Evolutionary conservation across 306 rosid species (phyloP), one percentile per base, ranked within the genome.

Genomic region (Prunus kanzakura): DNA sequence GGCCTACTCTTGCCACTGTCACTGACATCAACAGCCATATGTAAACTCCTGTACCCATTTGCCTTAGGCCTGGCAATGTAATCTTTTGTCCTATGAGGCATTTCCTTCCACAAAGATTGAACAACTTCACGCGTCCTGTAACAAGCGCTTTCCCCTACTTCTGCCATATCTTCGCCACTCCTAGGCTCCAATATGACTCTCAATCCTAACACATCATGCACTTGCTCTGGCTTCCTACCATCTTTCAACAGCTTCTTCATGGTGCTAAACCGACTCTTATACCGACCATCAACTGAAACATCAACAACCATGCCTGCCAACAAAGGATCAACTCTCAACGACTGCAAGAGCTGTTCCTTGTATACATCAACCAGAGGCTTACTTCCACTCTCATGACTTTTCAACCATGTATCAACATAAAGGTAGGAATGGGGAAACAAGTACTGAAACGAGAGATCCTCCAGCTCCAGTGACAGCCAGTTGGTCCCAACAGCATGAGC

Each of bases 211-310:
- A 95, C 89, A 74, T 95, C 98, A 64, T 92, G 77, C 32, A 92
- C 97, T 79, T 90, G 88, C 69, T 92, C 96, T 0, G 96, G 91
- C 79, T 83, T 86, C 82, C 98, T 77, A 16, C 98, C 98, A 82
- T 95, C 98, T 73, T 82, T 90, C 81, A 92, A 81, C 57, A 95
- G 87, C 87, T 95, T 95, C 88, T 90, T 90, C 98, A 95, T 95
- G 0, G 96, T 95, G 73, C 98, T 92, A 74, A 84, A 95, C 15
- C 93, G 96, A 55, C 97, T 95, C 78, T 95, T 95, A 47, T 89
- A 89, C 19, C 97, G 91, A 65, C 96, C 97, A 75, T 83, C 77
- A 54, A 95, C 85, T 0, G 83, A 80, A 73, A 95, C 49, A 84
- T 78, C 86, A 20, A 82, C 87, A 80, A 88, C 87, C 86, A 92